Base-by-base conservation (phyloP, 2,329 filamentous ascomycete genomes). In the Colletotrichum sojae region DNA sequence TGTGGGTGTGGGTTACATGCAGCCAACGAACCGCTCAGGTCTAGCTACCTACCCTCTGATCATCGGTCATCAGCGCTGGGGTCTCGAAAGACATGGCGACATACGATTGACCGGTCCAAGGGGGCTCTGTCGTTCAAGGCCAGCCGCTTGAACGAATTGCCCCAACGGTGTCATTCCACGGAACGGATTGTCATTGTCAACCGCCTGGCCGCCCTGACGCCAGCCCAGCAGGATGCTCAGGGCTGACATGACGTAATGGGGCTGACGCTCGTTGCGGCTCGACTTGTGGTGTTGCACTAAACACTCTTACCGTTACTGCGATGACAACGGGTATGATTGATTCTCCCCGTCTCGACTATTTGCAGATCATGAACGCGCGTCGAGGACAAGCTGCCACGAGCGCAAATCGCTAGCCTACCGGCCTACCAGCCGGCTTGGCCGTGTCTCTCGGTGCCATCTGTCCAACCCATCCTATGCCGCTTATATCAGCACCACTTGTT, bases 241-340 rank as follows among this genome's bases (percentile, higher is more conserved):
- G 31, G 13, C 53, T 20, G 53, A 45, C 46, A 59, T 68, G 66
- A 59, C 61, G 61, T 65, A 68, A 58, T 20, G 46, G 49, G 43
- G 63, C 51, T 55, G 40, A 31, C 57, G 27, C 56, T 61, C 15
- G 36, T 16, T 20, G 18, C 16, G 25, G 39, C 16, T 58, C 54
- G 48, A 10, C 46, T 20, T 43, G 22, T 31, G 31, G 27, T 13
- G 31, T 40, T 22, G 25, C 31, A 53, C 22, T 20, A 4, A 20
- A 51, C 31, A 18, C 16, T 39, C 25, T 40, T 16, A 48, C 43
- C 39, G 40, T 55, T 39, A 22, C 9, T 40, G 46, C 13, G 46
- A 31, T 54, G 39, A 40, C 20, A 46, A 22, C 20, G 15, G 2
- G 8, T 10, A 22, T 20, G 55, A 43, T 36, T n/a, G 18, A 18